Percentiles rank a stretch among this genome's conserved stretches.
phyloP scores from a whole-genome alignment of 371 early-diverging fungal species.

The Apophysomyces ossiformis region DNA sequence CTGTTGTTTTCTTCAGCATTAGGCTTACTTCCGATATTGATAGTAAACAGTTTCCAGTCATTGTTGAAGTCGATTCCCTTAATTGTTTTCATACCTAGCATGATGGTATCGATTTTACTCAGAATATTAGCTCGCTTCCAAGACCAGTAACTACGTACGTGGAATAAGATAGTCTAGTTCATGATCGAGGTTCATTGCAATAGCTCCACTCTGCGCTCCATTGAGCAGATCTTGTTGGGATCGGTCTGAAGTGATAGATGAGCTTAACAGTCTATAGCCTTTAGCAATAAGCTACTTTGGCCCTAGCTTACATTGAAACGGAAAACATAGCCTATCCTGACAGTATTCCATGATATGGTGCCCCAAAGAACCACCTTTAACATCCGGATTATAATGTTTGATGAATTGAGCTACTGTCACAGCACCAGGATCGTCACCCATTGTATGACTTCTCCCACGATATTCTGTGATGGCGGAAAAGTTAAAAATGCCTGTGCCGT shows the following conservation, averaged over 20 bases:
- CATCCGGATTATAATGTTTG: constrained; percentile 37
- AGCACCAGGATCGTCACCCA: constrained; percentile 48
- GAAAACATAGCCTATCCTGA: constrained; percentile 19
- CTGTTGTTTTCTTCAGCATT: constrained; percentile 19
- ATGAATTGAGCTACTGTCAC: constrained; percentile 44
- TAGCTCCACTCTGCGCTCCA: constrained; percentile 47
- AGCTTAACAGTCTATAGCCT: no score
- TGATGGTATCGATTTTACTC: neutral
- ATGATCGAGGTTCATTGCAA: constrained; percentile 37
- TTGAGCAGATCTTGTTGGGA: constrained; percentile 38
- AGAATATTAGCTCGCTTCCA: neutral
- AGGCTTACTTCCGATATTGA: constrained; percentile 50
- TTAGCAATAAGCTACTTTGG: neutral
- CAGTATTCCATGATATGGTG: constrained; percentile 37
- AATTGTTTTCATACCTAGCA: constrained; percentile 25
- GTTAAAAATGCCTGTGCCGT: constrained; percentile 23
- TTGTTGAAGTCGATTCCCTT: constrained; percentile 26
- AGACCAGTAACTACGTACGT: constrained; percentile 17
- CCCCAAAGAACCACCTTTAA: constrained; percentile 42
- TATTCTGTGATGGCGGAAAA: constrained; percentile 31
- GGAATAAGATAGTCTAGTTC: constrained; percentile 43
- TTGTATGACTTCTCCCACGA: constrained; percentile 49
- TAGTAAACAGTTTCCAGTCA: constrained; percentile 53
- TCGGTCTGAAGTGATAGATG: constrained; percentile 18
- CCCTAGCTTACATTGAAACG: constrained; percentile 4